Evolutionary conservation across 331 rosid genomes (phyloP).

Genomic region (Quercus tomentella): DNA sequence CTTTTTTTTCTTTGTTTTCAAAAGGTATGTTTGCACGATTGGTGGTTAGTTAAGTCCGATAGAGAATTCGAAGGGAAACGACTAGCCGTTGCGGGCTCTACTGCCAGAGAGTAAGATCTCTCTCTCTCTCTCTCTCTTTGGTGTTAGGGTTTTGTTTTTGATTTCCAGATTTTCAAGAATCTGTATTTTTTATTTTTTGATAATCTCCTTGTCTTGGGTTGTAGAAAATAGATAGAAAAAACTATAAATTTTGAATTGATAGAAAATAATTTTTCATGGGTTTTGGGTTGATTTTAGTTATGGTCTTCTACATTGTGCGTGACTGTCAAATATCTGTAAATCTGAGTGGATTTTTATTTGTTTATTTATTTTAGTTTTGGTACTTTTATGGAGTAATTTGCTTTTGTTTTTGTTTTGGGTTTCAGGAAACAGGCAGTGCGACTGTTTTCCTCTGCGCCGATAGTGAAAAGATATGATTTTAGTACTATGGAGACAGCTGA

Average conservation of each 20-base stretch:
- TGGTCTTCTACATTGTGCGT: not conserved
- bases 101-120: slow-evolving; percentile 42
- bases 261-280: too few relatives aligned
- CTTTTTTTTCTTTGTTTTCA: not conserved
- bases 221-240: not conserved
- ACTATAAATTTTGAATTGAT: not conserved
- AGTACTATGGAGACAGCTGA: slow-evolving; percentile 65
- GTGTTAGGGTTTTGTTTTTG: slow-evolving; percentile 15
- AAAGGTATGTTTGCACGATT: slow-evolving; percentile 53
- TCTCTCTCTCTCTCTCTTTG: not conserved
- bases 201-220: not conserved
- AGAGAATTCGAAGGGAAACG: slow-evolving; percentile 29
- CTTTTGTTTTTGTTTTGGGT: not conserved
- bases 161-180: not conserved
- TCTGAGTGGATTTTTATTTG: not conserved
- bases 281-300: not conserved
- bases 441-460: slow-evolving; percentile 58
- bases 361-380: not conserved
- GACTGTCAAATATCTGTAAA: not conserved
- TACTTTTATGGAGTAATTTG: not conserved
- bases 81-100: slow-evolving; percentile 58
- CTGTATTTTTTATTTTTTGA: not conserved
- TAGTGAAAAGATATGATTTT: slow-evolving; percentile 43
- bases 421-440: slow-evolving; percentile 49
- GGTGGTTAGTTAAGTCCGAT: slow-evolving; percentile 67